Evolutionary conservation across 2,329 filamentous ascomycete species (phyloP), one percentile per base, ranked within the genome.

Genomic region (Aspergillus neotritici): DNA sequence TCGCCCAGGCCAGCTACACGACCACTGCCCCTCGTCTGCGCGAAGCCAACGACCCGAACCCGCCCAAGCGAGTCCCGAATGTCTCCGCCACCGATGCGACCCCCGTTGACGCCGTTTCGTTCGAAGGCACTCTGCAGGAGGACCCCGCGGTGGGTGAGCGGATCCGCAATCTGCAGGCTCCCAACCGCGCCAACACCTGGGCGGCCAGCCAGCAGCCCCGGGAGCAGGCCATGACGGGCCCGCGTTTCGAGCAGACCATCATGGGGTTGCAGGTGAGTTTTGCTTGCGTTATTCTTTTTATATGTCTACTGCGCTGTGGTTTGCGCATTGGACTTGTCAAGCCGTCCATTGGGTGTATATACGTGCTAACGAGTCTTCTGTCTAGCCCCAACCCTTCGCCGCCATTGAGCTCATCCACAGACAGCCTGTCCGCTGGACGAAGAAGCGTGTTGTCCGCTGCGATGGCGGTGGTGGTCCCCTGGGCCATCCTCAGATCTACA

Each of bases 361-460:
- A 8, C 31, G n/a, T 17, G 43, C 21, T 37, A 40, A 48, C 33
- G 43, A 13, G 37, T 31, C 44, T 37, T 30, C 37, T 16, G 12
- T 39, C 11, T 63, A 97, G 93, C 93, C 93, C 52, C 86, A 84
- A 73, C 86, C 93, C 25, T 77, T 83, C 62, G 84, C 93, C 28
- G 93, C 93, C 50, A 98, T 98, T 62, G 87, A 94, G 56, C 80
- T 98, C 66, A 90, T 97, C 62, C 93, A 98, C 77, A 84, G 90
- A 75, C 86, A 96, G 70, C 91, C 90, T 14, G 93, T 98, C 30
- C 79, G 81, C 67, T 98, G 93, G 91, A 87, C 84, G 47, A 84
- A 95, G 64, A 79, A 87, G 51, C 80, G 83, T 49, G 70, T 86
- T 37, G 91, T 94, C 40, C 82, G 83, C 34, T 98, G 93, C 65